A percentile compares a stretch with the other conserved stretches of the same genome.
Evolutionary conservation across 768 basidiomycete species (phyloP).

Genomic region (Hygrophoropsis aurantiaca): DNA sequence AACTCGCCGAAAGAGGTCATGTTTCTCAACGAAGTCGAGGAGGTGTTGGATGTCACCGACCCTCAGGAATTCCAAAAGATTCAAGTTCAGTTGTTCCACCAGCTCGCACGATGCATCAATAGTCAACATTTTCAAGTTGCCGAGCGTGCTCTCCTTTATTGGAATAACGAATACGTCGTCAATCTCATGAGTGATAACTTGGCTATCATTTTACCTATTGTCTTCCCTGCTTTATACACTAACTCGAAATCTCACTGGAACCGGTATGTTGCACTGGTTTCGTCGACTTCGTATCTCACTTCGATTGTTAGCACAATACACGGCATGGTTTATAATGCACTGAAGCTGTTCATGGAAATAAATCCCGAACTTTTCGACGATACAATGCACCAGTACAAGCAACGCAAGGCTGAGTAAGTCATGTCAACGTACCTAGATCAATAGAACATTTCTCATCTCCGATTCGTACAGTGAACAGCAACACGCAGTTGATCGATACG

Average conservation of each 20-base stretch:
- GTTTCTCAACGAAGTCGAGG: conserved; percentile 99
- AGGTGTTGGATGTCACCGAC: conserved; percentile 97
- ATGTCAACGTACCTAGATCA: neutral
- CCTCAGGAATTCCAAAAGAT: conserved; percentile 96
- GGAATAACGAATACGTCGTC: conserved; percentile 99
- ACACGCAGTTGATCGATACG: conserved; percentile 79
- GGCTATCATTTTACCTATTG: conserved; percentile 83
- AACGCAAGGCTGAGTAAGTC: conserved; percentile 79
- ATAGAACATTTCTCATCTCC: neutral
- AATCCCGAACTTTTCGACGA: conserved; percentile 96
- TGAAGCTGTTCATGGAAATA: conserved; percentile 99
- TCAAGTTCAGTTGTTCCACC: conserved; percentile 87
- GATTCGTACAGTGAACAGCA: conserved; percentile 71
- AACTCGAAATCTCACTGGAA: conserved; percentile 99
- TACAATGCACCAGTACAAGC: conserved; percentile 90
- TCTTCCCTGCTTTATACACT: conserved; percentile 93
- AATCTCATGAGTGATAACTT: conserved; percentile 99
- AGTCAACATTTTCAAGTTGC: conserved; percentile 99
- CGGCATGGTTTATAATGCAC: conserved; percentile 97
- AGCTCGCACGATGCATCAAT: conserved; percentile 95
- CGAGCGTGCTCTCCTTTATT: conserved; percentile 93
- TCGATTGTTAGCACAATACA: conserved; percentile 80
- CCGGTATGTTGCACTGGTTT: conserved; percentile 55
- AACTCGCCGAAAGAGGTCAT: conserved; percentile 99
- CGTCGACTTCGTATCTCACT: conserved; percentile 8